phyloP scores from a whole-genome alignment of 768 basidiomycete species.

The Pleurotus eryngii region DNA sequence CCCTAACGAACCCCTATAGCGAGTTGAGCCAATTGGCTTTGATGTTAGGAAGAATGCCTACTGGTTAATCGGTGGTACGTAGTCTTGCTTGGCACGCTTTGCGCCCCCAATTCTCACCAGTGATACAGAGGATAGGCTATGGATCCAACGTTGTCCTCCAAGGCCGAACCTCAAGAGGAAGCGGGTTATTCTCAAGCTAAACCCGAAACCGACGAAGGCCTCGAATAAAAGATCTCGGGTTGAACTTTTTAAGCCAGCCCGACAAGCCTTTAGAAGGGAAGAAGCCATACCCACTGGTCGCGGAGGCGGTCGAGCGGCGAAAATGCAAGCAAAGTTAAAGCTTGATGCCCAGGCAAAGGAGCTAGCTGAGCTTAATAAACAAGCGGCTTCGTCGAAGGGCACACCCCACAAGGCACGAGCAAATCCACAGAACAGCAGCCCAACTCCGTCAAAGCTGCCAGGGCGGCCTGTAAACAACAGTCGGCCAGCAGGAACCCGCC shows the following conservation, averaged over 20 bases:
- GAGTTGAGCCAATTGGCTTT: constrained; percentile 83
- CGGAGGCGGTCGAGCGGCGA: constrained; percentile 58
- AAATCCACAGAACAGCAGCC: background rate
- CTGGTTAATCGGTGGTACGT: constrained; percentile 80
- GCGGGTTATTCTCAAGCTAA: constrained; percentile 20
- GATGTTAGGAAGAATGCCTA: constrained; percentile 77
- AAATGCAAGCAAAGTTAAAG: constrained; percentile 66
- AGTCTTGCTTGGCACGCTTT: background rate
- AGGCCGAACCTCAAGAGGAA: constrained; percentile 40
- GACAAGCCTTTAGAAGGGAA: constrained; percentile 14
- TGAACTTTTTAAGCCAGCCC: constrained; percentile 8
- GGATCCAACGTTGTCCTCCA: constrained; percentile 76
- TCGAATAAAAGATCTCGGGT: constrained; percentile 20
- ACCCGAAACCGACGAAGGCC: constrained; percentile 9
- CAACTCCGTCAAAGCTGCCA: constrained; percentile 1
- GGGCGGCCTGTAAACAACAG: constrained; percentile 7
- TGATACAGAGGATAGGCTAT: constrained; percentile 68
- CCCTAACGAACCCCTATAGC: constrained; percentile 36
- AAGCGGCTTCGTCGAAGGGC: constrained; percentile 26
- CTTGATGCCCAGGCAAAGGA: constrained; percentile 68
- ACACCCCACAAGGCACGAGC: background rate
- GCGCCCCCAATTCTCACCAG: constrained; percentile 2
- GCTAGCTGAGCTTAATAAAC: constrained; percentile 58
- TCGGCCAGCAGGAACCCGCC: constrained; percentile 51
- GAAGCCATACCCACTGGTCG: background rate